phyloP scores from a whole-genome alignment of 352 stramenopile species.

The Globisporangium orthogonon region DNA sequence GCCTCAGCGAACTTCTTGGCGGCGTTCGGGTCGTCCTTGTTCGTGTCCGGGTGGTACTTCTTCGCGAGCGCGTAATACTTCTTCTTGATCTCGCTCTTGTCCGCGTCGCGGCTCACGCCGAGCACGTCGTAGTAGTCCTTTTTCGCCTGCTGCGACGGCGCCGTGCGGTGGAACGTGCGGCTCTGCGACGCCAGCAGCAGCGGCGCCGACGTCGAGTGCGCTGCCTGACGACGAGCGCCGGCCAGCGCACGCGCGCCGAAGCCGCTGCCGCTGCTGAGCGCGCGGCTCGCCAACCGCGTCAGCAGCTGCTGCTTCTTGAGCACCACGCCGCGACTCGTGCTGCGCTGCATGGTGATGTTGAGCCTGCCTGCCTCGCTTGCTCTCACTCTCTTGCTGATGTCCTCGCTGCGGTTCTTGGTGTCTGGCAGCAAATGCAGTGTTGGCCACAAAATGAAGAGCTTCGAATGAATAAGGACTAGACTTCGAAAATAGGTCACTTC shows the following conservation, averaged over 20 bases:
- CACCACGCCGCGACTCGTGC: not conserved
- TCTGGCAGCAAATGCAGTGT: not conserved
- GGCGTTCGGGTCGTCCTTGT: constrained; percentile 90
- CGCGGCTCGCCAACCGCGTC: not conserved
- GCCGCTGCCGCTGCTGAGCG: not conserved
- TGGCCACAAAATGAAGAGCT: not conserved
- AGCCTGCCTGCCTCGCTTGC: too few relatives aligned
- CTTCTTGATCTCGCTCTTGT: constrained; percentile 97
- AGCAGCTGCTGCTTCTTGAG: constrained; percentile 3
- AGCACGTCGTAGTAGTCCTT: constrained; percentile 97
- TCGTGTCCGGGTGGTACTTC: constrained; percentile 98
- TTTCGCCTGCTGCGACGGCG: constrained; percentile 53
- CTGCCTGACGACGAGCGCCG: not conserved
- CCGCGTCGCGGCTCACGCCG: constrained; percentile 79
- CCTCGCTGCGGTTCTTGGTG: not conserved
- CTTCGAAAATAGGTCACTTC: not conserved
- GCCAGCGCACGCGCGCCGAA: not conserved
- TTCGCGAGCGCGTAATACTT: constrained; percentile 96
- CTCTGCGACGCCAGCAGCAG: constrained; percentile 9
- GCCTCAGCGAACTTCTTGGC: constrained; percentile 92
- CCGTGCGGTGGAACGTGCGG: constrained; percentile 60
- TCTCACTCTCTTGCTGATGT: not conserved
- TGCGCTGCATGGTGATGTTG: not conserved
- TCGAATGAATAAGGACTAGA: too few relatives aligned
- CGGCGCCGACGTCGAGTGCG: not conserved